Percentiles rank a stretch among this genome's conserved stretches.
These are phyloP conservation scores for Pelargonium nanum DNA, from an alignment of 345 rosid species.

Conservation along the genomic window DNA sequence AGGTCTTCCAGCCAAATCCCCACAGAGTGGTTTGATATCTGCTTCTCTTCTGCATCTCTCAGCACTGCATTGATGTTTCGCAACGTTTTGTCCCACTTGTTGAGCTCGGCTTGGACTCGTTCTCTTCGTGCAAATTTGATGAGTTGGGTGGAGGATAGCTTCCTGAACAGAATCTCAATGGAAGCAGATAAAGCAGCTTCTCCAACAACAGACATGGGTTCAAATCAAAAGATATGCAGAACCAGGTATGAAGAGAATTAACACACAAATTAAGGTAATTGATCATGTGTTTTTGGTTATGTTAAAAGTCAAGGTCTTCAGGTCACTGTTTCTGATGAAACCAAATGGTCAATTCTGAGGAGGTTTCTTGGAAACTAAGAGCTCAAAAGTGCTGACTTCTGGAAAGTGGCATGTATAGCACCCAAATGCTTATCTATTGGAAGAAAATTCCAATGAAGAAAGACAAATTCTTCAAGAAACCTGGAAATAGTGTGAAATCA, in stretches of 20 bases:
- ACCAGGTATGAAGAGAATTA: background rate
- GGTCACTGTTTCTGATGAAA: background rate
- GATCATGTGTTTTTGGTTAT: background rate
- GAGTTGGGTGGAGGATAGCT: slow-evolving; percentile 11
- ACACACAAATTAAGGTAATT: background rate
- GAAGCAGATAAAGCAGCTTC: background rate
- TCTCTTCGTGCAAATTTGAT: background rate
- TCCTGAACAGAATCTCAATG: slow-evolving; percentile 8
- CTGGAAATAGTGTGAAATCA: too few relatives aligned
- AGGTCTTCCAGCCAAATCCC: slow-evolving; percentile 15
- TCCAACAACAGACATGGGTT: background rate
- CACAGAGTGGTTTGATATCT: background rate
- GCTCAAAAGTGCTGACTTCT: background rate
- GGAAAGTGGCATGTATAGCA: background rate
- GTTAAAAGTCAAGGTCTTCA: background rate
- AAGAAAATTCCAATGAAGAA: too few relatives aligned
- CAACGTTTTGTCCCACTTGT: slow-evolving; percentile 13
- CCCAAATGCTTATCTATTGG: too few relatives aligned
- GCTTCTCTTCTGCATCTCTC: slow-evolving; percentile 3
- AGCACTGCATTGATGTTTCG: slow-evolving; percentile 3
- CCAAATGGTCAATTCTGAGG: background rate
- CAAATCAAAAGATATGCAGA: background rate
- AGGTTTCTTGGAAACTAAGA: background rate
- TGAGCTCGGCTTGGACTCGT: slow-evolving; percentile 4
- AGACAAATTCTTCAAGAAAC: too few relatives aligned